Evolutionary conservation across 2,329 filamentous ascomycete genomes (phyloP).

Genomic region (Aphanoascus verrucosus): DNA sequence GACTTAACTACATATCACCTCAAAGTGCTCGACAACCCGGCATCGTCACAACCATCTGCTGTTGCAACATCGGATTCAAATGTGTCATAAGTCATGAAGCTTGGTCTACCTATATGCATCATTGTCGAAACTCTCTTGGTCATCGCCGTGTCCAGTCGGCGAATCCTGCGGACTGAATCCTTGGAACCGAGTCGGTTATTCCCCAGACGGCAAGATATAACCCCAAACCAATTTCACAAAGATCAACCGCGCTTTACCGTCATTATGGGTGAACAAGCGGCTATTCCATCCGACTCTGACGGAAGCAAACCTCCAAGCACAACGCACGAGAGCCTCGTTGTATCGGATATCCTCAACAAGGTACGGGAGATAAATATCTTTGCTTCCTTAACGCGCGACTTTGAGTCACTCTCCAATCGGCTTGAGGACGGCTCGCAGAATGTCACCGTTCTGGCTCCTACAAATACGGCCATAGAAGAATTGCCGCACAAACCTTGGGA

Average conservation of each 20-base stretch:
- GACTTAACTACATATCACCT: too few species aligned
- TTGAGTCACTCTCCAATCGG: slow-evolving; percentile 55
- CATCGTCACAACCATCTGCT: too few species aligned
- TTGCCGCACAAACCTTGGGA: slow-evolving; percentile 68
- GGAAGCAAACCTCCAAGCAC: neutral
- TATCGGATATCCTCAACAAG: slow-evolving; percentile 75
- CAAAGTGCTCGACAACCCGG: too few species aligned
- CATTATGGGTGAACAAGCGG: neutral
- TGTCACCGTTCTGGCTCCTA: slow-evolving; percentile 76
- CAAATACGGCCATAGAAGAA: slow-evolving; percentile 67
- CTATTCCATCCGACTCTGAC: slow-evolving; percentile 11
- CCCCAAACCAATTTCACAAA: neutral
- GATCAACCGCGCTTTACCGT: neutral
- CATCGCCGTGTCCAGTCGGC: neutral
- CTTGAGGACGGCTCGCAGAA: slow-evolving; percentile 57
- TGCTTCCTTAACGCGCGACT: slow-evolving; percentile 66
- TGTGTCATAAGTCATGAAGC: neutral
- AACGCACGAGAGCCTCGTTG: slow-evolving; percentile 19
- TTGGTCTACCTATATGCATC: neutral
- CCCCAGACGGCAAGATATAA: neutral
- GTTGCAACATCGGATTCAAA: neutral
- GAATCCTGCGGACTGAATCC: neutral
- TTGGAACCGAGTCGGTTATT: neutral
- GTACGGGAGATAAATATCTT: slow-evolving; percentile 75
- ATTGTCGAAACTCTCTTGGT: neutral